phyloP scores from a whole-genome alignment of 768 basidiomycete genomes.

The Amanita brunnescens region DNA sequence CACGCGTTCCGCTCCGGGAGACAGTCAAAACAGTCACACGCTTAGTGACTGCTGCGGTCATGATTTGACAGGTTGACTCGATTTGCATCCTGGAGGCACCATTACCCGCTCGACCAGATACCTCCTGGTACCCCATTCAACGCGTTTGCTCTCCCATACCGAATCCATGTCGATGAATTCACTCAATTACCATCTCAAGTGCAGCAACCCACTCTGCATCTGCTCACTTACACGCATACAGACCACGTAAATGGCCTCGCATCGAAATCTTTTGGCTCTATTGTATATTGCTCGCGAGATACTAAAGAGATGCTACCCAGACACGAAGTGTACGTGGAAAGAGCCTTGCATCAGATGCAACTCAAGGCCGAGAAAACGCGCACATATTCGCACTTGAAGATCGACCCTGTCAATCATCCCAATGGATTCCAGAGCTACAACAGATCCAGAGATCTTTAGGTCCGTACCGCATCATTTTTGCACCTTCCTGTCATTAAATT shows the following conservation, averaged over 20 bases:
- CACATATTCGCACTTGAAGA: conserved; percentile 62
- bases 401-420: conserved; percentile 36
- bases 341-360: conserved; percentile 46
- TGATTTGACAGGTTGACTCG: neutral
- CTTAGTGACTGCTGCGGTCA: neutral
- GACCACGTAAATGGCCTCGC: conserved; percentile 79
- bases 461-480: conserved; percentile 21
- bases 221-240: conserved; percentile 87
- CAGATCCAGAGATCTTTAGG: conserved; percentile 62
- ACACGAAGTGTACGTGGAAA: conserved; percentile 63
- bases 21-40: neutral
- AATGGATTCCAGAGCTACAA: conserved; percentile 40
- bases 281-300: conserved; percentile 71
- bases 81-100: neutral
- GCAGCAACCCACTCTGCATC: conserved; percentile 44
- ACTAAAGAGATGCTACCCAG: conserved; percentile 81
- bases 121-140: conserved; percentile 71
- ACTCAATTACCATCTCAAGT: conserved; percentile 27
- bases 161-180: conserved; percentile 84
- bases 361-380: conserved; percentile 40
- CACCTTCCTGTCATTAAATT: neutral
- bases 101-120: conserved; percentile 38
- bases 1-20: too few relatives aligned
- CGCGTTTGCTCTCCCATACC: conserved; percentile 71
- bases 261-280: conserved; percentile 63